A percentile compares a stretch with the other conserved stretches of the same genome.
Conservation (phyloP, 169 alveolate genomes). For the Theileria parva region DNA sequence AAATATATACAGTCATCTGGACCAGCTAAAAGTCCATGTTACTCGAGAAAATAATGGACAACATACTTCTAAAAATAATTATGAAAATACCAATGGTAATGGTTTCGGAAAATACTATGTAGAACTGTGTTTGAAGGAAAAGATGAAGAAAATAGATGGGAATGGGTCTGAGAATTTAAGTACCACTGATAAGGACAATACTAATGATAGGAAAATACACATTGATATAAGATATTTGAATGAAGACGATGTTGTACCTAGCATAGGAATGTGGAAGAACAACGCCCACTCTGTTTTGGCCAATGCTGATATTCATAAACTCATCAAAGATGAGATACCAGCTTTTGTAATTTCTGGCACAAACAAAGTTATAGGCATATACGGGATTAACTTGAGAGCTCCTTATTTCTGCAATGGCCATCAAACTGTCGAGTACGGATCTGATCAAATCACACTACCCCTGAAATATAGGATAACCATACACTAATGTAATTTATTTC, state of each 20-base stretch:
- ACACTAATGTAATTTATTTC: neutral
- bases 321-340: constrained; percentile 55
- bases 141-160: neutral
- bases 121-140: neutral
- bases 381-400: constrained; percentile 51
- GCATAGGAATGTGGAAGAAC: constrained; percentile 44
- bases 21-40: neutral
- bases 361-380: constrained; percentile 54
- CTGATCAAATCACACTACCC: neutral
- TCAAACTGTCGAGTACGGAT: neutral
- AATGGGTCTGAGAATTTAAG: neutral
- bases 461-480: neutral
- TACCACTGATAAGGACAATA: neutral
- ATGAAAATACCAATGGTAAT: neutral
- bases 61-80: no score
- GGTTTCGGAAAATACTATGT: neutral
- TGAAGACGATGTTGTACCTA: constrained; percentile 52
- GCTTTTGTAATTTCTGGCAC: constrained; percentile 44
- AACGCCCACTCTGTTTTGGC: constrained; percentile 26
- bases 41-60: neutral
- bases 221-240: constrained; percentile 53
- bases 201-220: neutral
- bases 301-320: constrained; percentile 32
- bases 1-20: neutral
- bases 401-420: constrained; percentile 31